Evolutionary conservation across 1,284 basidiomycete species (phyloP).

Genomic region (Sphagnurus paluster): DNA sequence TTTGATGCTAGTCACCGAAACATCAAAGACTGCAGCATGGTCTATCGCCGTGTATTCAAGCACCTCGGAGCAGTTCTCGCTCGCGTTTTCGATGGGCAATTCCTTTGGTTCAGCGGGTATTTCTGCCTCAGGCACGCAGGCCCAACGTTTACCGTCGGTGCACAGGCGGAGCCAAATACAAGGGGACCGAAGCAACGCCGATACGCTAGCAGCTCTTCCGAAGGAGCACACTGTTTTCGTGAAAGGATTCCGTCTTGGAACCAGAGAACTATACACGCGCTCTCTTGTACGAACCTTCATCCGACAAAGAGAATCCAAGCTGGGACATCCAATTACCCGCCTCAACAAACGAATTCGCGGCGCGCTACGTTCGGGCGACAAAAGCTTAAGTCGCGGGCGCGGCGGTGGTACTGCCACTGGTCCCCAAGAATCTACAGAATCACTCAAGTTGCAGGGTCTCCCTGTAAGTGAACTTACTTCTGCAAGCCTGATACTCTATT

Average conservation of each 20-base stretch:
- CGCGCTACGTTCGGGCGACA: no score
- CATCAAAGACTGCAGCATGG: conserved; percentile 15
- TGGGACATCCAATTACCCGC: no score
- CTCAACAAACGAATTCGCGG: no score
- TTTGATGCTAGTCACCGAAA: conserved; percentile 13
- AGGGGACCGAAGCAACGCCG: conserved; percentile 2
- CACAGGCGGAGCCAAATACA: conserved; percentile 3
- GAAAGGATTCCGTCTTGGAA: conserved; percentile 11
- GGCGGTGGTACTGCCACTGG: no score
- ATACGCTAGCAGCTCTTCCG: not conserved
- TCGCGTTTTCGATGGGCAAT: conserved; percentile 8
- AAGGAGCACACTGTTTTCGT: conserved; percentile 16
- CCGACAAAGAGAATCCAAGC: no score
- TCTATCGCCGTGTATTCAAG: conserved; percentile 14
- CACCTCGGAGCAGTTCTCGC: conserved; percentile 8
- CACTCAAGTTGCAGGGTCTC: no score
- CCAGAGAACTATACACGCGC: conserved; percentile 7
- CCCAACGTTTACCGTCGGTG: not conserved
- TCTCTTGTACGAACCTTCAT: no score
- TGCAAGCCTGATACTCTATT: no score
- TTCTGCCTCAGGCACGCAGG: not conserved
- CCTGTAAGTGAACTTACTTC: no score
- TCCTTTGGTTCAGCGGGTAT: not conserved
- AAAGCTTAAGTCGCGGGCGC: no score
- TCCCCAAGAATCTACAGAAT: no score